Percentiles rank a stretch among this genome's conserved stretches.
phyloP scores from a whole-genome alignment of 768 basidiomycete species.

The Sutorius australiensis region DNA sequence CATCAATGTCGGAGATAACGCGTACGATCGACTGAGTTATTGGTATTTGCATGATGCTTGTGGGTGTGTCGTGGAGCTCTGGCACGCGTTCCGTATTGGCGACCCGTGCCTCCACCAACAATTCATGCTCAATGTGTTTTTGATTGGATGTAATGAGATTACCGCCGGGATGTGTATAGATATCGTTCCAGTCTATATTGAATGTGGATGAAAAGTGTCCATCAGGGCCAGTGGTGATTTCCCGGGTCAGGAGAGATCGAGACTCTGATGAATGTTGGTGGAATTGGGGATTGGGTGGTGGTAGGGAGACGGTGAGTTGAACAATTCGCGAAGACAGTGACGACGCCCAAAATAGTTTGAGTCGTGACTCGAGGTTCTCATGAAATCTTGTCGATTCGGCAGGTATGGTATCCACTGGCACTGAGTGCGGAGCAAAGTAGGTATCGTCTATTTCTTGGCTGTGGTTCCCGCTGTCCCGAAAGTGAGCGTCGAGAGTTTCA shows the following conservation, averaged over 20 bases:
- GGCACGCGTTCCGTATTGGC: conserved; percentile 37
- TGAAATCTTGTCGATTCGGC: conserved; percentile 53
- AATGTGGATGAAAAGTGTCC: conserved; percentile 72
- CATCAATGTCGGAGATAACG: conserved; percentile 91
- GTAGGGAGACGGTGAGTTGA: conserved; percentile 57
- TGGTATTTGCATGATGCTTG: conserved; percentile 34
- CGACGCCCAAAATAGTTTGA: conserved; percentile 80
- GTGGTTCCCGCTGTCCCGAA: conserved; percentile 31
- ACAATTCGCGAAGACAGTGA: conserved; percentile 61
- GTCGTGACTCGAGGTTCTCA: conserved; percentile 69
- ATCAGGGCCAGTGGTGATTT: conserved; percentile 58
- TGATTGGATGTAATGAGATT: conserved; percentile 58
- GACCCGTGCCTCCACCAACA: conserved; percentile 53
- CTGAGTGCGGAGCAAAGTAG: conserved; percentile 15
- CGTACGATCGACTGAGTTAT: conserved; percentile 65
- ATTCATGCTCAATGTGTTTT: conserved; percentile 37
- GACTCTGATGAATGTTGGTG: conserved; percentile 30
- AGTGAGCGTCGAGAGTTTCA: conserved; percentile 51
- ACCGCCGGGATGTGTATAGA: conserved; percentile 58
- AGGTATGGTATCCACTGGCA: conserved; percentile 20
- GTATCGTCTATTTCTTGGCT: conserved; percentile 21
- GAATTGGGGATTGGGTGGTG: conserved; percentile 16
- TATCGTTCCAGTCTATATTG: conserved; percentile 61
- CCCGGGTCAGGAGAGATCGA: conserved; percentile 46
- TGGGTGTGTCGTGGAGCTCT: conserved; percentile 34